These are phyloP conservation scores for Colletotrichum cuscutae DNA, from an alignment of 2,329 filamentous ascomycete species.

Conservation along the genomic window DNA sequence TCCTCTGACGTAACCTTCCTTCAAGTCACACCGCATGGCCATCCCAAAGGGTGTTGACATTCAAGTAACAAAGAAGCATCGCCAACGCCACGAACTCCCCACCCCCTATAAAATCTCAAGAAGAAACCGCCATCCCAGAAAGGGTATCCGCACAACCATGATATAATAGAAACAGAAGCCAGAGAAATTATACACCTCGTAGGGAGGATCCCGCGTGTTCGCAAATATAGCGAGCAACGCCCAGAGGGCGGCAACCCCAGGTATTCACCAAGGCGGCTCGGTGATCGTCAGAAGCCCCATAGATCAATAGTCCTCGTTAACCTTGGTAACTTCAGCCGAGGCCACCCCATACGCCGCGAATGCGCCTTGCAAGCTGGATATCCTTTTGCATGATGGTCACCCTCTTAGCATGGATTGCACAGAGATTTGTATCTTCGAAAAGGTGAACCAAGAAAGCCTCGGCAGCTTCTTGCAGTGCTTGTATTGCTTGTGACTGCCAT, in stretches of 20 bases:
- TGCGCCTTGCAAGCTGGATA: conserved; percentile 88
- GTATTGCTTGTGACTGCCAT: conserved; percentile 96
- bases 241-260: not conserved
- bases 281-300: not conserved
- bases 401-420: conserved; percentile 95
- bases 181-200: not conserved
- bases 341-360: conserved; percentile 82
- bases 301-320: not conserved
- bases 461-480: conserved; percentile 93
- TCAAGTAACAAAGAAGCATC: not conserved
- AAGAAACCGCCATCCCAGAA: not conserved
- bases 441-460: conserved; percentile 95
- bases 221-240: not conserved
- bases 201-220: not conserved
- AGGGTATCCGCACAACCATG: not conserved
- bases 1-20: not conserved
- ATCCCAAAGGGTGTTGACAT: not conserved
- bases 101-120: not conserved
- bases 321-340: conserved; percentile 55
- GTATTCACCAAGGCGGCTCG: conserved; percentile 4
- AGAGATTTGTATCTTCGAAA: conserved; percentile 97
- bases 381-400: conserved; percentile 99
- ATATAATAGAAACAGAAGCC: not conserved
- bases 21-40: not conserved
- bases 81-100: not conserved